Percentiles rank a stretch among this genome's conserved stretches.
Conservation (phyloP, 208 protist genomes). For the Endotrypanum monterogeii region DNA sequence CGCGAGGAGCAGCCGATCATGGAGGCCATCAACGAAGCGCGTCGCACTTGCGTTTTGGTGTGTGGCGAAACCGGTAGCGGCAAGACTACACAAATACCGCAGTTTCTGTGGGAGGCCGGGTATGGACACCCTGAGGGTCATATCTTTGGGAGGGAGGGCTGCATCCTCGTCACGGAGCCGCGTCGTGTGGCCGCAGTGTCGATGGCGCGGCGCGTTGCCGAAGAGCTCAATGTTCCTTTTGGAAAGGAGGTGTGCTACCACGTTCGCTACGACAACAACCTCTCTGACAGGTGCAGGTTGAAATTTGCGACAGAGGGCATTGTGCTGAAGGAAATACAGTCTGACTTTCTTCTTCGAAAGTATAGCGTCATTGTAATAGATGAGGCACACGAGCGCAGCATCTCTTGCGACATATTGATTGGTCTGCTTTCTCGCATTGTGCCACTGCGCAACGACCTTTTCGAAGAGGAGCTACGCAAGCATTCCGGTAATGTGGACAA, state of each 20-base stretch:
- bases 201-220: conserved; percentile 98
- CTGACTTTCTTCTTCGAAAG: conserved; percentile 93
- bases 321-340: conserved; percentile 97
- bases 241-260: conserved; percentile 96
- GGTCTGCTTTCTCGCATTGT: conserved; percentile 98
- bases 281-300: conserved; percentile 87
- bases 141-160: conserved; percentile 76
- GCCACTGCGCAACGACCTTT: conserved; percentile 92
- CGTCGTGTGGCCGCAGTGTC: conserved; percentile 99
- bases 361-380: conserved; percentile 99
- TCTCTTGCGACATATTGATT: conserved; percentile 97
- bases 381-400: conserved; percentile 97
- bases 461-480: conserved; percentile 65
- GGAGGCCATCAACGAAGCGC: conserved; percentile 81
- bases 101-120: conserved; percentile 93
- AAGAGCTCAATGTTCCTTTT: conserved; percentile 93
- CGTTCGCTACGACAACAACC: conserved; percentile 98
- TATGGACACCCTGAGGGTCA: conserved; percentile 79
- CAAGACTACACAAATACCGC: conserved; percentile 97
- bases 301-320: conserved; percentile 99
- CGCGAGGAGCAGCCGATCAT: conserved; percentile 91
- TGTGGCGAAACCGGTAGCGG: conserved; percentile 98
- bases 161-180: conserved; percentile 98
- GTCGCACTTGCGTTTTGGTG: conserved; percentile 88
- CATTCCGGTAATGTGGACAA: conserved; percentile 49